A percentile compares a stretch with the other conserved stretches of the same genome.
Evolutionary conservation across 306 rosid genomes (phyloP).

Genomic region (Arachis hypogaea): DNA sequence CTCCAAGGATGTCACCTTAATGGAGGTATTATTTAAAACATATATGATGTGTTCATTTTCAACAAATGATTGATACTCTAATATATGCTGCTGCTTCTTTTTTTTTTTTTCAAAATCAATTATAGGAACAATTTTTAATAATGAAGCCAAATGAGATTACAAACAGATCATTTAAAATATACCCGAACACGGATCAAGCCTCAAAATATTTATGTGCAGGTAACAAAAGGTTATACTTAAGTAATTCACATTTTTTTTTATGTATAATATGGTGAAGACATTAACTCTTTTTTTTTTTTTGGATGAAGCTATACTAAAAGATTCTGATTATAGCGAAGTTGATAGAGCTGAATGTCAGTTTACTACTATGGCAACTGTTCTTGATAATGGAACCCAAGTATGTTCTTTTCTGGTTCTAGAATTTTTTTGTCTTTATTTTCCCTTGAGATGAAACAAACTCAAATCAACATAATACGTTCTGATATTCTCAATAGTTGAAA

Average conservation of each 20-base stretch:
- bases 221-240: slow-evolving; percentile 44
- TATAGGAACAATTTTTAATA: slow-evolving; percentile 83
- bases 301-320: slow-evolving; percentile 83
- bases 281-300: slow-evolving; percentile 24
- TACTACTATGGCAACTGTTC: slow-evolving; percentile 75
- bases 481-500: slow-evolving; percentile 23
- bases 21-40: slow-evolving; percentile 72
- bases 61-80: slow-evolving; percentile 23
- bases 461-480: background rate
- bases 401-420: slow-evolving; percentile 29
- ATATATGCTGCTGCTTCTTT: background rate
- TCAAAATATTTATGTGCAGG: slow-evolving; percentile 84
- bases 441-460: background rate
- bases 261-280: slow-evolving; percentile 19
- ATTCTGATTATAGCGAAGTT: slow-evolving; percentile 81
- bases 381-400: slow-evolving; percentile 92
- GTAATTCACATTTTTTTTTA: background rate
- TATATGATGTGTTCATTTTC: background rate
- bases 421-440: slow-evolving; percentile 3
- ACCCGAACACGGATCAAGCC: slow-evolving; percentile 83
- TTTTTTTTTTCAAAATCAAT: background rate
- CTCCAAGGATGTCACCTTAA: slow-evolving; percentile 78
- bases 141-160: slow-evolving; percentile 81
- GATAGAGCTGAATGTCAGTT: slow-evolving; percentile 97
- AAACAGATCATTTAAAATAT: slow-evolving; percentile 71